Evolutionary conservation across 2,329 filamentous ascomycete genomes (phyloP), one percentile per base, ranked within the genome.

Genomic region (Arthrobotrys iridis): DNA sequence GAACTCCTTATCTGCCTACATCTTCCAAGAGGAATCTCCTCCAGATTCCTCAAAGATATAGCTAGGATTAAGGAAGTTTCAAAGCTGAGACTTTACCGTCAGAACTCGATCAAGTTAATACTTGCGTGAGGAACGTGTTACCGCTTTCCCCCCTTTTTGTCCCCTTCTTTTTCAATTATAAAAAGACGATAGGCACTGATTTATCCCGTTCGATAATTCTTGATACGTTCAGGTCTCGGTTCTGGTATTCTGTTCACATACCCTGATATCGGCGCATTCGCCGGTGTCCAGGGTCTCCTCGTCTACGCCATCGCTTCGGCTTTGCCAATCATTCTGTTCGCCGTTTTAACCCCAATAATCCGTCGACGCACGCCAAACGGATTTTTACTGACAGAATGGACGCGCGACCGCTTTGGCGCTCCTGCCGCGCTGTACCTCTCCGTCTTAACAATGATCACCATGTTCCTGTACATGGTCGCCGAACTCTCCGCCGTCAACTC

Each of bases 101-200:
- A 91, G 84, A 89, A 94, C 91, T 94, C 91, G 92, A 95, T 92
- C 92, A 95, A 95, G 92, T 92, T 94, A 95, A 94, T 93, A 90
- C 92, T 95, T 95, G 92, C 92, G 92, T 94, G 92, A 90, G 92
- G 91, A 94, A 93, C 87, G 92, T 94, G 91, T 91, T 93, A 91
- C 91, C 91, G 91, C 91, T 92, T 88, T 80, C 78, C 81, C 80
- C 84, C 83, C 84, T 82, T 83, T 82, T 81, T 79, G 80, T 81
- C 80, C 79, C 78, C 79, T 75, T 77, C 76, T 68, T 60, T 59
- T 77, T 48, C 77, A 78, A 78, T 77, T 77, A 67, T 18, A 58
- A 35, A 40, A 41, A 35, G 62, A 41, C 37, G 40, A 41, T 55
- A 52, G 64, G 41, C 65, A 74, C 70, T 74, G 70, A 57, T 72